phyloP scores from a whole-genome alignment of 768 basidiomycete species.

The Flagelloscypha sp. region DNA sequence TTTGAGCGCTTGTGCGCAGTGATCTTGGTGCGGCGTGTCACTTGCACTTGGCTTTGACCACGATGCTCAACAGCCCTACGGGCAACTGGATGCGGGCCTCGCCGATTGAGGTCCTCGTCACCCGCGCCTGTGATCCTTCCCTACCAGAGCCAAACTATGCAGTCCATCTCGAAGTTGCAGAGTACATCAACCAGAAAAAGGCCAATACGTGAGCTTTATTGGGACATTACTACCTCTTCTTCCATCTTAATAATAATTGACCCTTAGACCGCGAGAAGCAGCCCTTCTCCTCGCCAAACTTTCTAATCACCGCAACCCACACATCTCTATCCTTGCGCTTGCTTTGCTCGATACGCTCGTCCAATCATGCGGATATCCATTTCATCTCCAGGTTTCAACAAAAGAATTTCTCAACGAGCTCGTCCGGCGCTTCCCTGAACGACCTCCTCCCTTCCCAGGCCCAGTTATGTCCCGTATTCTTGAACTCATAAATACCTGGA shows the following conservation, averaged over 20 bases:
- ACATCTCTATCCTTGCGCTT: constrained; percentile 81
- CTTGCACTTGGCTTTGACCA: too few relatives aligned
- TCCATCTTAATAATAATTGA: constrained; percentile 2
- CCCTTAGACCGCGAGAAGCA: constrained; percentile 80
- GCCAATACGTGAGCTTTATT: constrained; percentile 72
- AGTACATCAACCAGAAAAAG: constrained; percentile 90
- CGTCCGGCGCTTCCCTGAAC: constrained; percentile 94
- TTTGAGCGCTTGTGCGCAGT: too few relatives aligned
- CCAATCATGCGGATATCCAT: constrained; percentile 92
- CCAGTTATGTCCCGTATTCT: constrained; percentile 93
- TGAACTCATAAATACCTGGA: constrained; percentile 90
- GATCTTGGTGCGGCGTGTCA: too few relatives aligned
- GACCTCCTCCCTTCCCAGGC: constrained; percentile 90
- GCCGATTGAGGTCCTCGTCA: constrained; percentile 61
- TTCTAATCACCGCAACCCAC: constrained; percentile 89
- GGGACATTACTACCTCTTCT: constrained; percentile 3
- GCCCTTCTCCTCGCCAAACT: constrained; percentile 76
- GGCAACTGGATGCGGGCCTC: constrained; percentile 49
- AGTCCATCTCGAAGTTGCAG: constrained; percentile 87
- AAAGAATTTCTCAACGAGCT: constrained; percentile 99
- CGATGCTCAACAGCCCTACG: constrained; percentile 45
- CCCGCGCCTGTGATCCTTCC: constrained; percentile 81
- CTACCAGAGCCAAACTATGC: constrained; percentile 88
- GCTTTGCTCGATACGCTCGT: constrained; percentile 86
- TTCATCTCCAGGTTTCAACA: constrained; percentile 93